Conservation (phyloP, 2,329 filamentous ascomycete species). For the Colletotrichum caudatum region DNA sequence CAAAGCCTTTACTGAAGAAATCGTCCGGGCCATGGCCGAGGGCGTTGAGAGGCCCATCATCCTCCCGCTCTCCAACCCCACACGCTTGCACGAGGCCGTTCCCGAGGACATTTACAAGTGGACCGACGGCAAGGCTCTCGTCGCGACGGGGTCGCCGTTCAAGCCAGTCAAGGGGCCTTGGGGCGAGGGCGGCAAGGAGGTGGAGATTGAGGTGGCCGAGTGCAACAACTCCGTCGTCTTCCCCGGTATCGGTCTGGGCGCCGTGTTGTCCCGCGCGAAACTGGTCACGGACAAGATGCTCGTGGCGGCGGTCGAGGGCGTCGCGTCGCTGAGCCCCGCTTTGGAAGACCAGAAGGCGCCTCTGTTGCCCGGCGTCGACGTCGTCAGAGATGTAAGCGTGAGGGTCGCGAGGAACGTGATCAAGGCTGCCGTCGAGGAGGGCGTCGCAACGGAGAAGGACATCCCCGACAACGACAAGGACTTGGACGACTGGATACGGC, state of each 20-base stretch:
- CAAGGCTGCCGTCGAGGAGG: constrained; percentile 76
- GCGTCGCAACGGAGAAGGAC: constrained; percentile 70
- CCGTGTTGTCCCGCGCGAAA: constrained; percentile 75
- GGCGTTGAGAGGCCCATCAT: constrained; percentile 80
- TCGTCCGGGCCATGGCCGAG: constrained; percentile 80
- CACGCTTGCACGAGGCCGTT: constrained; percentile 82
- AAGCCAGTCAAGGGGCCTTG: constrained; percentile 74
- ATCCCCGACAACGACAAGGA: constrained; percentile 71
- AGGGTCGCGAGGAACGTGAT: constrained; percentile 83
- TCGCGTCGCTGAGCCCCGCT: constrained; percentile 79
- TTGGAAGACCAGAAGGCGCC: constrained; percentile 72
- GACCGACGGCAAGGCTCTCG: constrained; percentile 81
- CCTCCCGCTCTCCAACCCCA: constrained; percentile 88
- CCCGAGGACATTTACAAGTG: constrained; percentile 81
- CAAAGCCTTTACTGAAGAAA: constrained; percentile 78
- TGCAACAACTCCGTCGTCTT: constrained; percentile 92
- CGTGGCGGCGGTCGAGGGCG: constrained; percentile 80
- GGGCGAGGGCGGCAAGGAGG: constrained; percentile 58
- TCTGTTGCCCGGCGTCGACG: constrained; percentile 80
- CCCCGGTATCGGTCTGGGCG: constrained; percentile 86
- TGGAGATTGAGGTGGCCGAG: constrained; percentile 71
- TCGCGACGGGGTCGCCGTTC: constrained; percentile 88
- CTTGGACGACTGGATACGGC: constrained; percentile 77
- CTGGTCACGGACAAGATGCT: constrained; percentile 83
- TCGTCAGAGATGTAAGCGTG: constrained; percentile 81